Evolutionary conservation across 306 rosid species (phyloP).

Genomic region (Alnus glutinosa): DNA sequence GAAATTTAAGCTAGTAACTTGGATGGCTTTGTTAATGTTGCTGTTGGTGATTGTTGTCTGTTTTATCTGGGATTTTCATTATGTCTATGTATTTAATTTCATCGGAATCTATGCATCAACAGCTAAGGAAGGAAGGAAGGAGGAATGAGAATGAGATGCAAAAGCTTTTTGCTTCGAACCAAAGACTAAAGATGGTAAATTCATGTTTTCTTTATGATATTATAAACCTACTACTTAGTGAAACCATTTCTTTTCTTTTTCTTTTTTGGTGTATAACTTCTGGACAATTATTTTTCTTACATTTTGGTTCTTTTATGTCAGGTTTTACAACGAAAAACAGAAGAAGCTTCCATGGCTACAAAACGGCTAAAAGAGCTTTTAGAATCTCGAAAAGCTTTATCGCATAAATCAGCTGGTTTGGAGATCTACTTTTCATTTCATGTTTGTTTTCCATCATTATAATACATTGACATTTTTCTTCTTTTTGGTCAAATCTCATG

Average conservation of each 20-base stretch:
- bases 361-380: slow-evolving; percentile 65
- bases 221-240: not conserved
- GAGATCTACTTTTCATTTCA: slow-evolving; percentile 12
- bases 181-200: slow-evolving; percentile 73
- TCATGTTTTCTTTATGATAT: not conserved
- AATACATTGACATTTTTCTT: not conserved
- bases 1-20: not conserved
- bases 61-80: not conserved
- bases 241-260: not conserved
- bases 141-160: slow-evolving; percentile 54
- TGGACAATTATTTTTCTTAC: slow-evolving; percentile 10
- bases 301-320: slow-evolving; percentile 32
- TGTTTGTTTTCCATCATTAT: not conserved
- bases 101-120: slow-evolving; percentile 30
- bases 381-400: slow-evolving; percentile 62
- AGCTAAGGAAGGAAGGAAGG: slow-evolving; percentile 83
- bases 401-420: slow-evolving; percentile 55
- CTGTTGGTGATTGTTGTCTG: not conserved
- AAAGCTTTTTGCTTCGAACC: slow-evolving; percentile 64
- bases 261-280: not conserved
- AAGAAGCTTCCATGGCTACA: slow-evolving; percentile 72
- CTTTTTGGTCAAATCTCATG: slow-evolving; percentile 29
- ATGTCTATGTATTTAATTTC: slow-evolving; percentile 9
- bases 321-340: slow-evolving; percentile 92
- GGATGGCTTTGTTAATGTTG: not conserved